Evolutionary conservation across 2,329 filamentous ascomycete genomes (phyloP).

Genomic region (Alternaria solani): DNA sequence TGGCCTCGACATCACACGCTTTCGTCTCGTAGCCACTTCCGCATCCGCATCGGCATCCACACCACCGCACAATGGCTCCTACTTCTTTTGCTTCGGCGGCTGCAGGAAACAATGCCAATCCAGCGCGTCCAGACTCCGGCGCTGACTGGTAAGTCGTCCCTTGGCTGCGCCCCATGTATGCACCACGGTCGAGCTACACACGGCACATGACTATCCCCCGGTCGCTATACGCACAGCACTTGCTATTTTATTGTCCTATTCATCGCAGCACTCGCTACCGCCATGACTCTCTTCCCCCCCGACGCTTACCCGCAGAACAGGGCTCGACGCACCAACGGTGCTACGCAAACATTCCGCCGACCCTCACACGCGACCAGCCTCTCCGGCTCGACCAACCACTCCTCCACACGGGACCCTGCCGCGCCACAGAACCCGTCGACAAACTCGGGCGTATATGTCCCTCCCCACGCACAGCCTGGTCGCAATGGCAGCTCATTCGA

Average conservation of each 20-base stretch:
- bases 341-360: constrained; percentile 72
- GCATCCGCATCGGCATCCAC: constrained; percentile 15
- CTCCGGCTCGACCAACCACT: constrained; percentile 51
- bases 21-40: constrained; percentile 31
- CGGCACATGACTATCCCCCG: constrained; percentile 19
- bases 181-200: constrained; percentile 7
- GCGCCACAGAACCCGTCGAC: constrained; percentile 42
- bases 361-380: constrained; percentile 66
- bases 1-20: constrained; percentile 36
- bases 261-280: constrained; percentile 19
- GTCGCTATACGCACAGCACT: constrained; percentile 17
- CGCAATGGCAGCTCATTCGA: constrained; percentile 65
- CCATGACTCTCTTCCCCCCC: constrained; percentile 9
- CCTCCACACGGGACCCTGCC: constrained; percentile 41
- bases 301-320: constrained; percentile 49
- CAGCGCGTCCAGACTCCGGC: constrained; percentile 53
- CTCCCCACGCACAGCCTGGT: constrained; percentile 66
- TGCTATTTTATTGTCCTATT: constrained; percentile 10
- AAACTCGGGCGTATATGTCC: constrained; percentile 64
- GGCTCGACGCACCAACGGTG: constrained; percentile 71
- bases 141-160: constrained; percentile 57
- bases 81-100: constrained; percentile 62
- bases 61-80: constrained; percentile 53
- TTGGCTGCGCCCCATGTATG: constrained; percentile 15
- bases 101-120: constrained; percentile 54